Conservation (phyloP, 192 early-diverging fungal species). For the Backusella liffmaniae region DNA sequence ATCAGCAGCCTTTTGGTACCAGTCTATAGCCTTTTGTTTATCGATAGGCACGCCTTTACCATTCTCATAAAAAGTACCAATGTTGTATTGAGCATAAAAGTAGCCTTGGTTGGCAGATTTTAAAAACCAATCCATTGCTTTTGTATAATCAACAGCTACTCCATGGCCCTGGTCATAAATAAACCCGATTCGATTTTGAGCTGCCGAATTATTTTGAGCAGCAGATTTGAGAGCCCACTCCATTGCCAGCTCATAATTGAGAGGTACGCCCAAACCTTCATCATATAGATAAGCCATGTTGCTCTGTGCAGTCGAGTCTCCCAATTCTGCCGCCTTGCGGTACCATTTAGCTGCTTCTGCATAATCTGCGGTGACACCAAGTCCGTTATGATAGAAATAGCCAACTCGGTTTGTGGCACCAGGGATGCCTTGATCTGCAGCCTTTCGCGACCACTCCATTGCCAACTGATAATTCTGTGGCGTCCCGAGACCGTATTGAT, state of each 20-base stretch:
- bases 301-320: slow-evolving; percentile 49
- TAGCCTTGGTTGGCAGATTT: slow-evolving; percentile 68
- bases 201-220: slow-evolving; percentile 55
- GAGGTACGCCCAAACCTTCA: slow-evolving; percentile 64
- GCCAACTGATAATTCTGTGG: slow-evolving; percentile 16
- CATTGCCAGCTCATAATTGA: background rate
- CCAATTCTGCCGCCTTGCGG: slow-evolving; percentile 48
- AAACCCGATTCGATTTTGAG: slow-evolving; percentile 29
- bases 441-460: slow-evolving; percentile 47
- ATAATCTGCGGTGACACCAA: slow-evolving; percentile 46
- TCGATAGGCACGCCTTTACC: slow-evolving; percentile 55
- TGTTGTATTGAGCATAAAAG: slow-evolving; percentile 81
- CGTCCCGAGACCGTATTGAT: slow-evolving; percentile 66
- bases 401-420: slow-evolving; percentile 55
- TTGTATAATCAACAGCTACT: slow-evolving; percentile 38
- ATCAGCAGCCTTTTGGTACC: slow-evolving; percentile 23
- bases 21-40: slow-evolving; percentile 38
- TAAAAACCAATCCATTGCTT: slow-evolving; percentile 65
- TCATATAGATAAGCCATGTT: slow-evolving; percentile 81
- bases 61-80: slow-evolving; percentile 73
- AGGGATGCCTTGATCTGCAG: slow-evolving; percentile 47
- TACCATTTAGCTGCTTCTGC: slow-evolving; percentile 57
- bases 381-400: slow-evolving; percentile 59
- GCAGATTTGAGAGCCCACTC: slow-evolving; percentile 25
- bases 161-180: background rate